Conservation (phyloP, 1,139 yeast genomes). For the Scheffersomyces illinoinensis region DNA sequence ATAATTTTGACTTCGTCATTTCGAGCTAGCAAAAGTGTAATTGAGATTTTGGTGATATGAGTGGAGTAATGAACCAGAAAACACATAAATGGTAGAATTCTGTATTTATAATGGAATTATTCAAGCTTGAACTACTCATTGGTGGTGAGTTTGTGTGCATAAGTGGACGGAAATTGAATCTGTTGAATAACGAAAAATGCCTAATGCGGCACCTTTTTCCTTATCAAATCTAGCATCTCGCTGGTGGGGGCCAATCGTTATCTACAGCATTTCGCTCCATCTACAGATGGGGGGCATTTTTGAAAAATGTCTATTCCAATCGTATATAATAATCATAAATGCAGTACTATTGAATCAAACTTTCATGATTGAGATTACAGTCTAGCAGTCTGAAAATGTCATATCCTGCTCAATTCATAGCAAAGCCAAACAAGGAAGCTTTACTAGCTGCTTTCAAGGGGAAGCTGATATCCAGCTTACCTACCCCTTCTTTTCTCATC, state of each 20-base stretch:
- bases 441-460: constrained; percentile 27
- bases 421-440: constrained; percentile 23
- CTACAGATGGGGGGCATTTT: neutral
- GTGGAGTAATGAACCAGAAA: neutral
- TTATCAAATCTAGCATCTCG: neutral
- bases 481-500: constrained; percentile 58
- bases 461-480: constrained; percentile 30
- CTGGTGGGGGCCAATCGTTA: neutral
- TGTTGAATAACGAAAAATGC: neutral
- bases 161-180: neutral
- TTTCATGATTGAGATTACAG: neutral
- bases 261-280: neutral
- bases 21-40: neutral
- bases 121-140: neutral
- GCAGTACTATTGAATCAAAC: neutral
- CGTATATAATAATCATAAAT: neutral
- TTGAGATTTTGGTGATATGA: neutral
- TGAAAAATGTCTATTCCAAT: neutral
- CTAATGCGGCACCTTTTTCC: neutral
- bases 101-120: neutral
- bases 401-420: constrained; percentile 12
- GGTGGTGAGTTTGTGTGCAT: neutral
- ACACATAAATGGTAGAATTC: neutral
- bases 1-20: neutral
- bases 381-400: neutral